Evolutionary conservation across 768 basidiomycete species (phyloP), one percentile per base, ranked within the genome.

Genomic region (Lentinus brumalis): DNA sequence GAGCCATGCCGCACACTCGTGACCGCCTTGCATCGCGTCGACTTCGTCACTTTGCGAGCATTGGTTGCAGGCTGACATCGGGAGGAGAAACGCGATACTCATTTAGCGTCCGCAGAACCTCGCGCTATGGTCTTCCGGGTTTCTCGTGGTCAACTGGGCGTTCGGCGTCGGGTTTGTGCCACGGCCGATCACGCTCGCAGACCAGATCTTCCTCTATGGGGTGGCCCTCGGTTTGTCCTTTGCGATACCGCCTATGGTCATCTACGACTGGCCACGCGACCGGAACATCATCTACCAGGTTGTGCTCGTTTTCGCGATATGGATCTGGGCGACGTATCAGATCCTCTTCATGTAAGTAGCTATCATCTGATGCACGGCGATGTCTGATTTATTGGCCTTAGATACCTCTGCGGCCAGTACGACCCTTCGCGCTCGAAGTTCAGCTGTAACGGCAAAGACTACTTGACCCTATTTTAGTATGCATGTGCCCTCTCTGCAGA

Each of bases 211-310:
- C 71, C 79, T 85, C 66, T 89, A 83, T 69, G 84, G 78, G 16
- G 62, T 89, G 64, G 81, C 84, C 3, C 85, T 90, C 2, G 71
- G 75, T 3, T 71, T 89, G 53, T 87, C 83, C 31, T 71, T 92
- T 21, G 88, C 87, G 1, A 74, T 92, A 39, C 70, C 85, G 31
- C 70, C 84, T 53, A 79, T 91, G 78, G 81, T 92, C 57, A 76
- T 87, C 56, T 87, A 83, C 67, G 87, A 94, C 76, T 86, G 84
- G 78, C 91, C 91, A 2, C 79, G 87, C 45, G 83, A 87, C 61
- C 79, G 82, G 18, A 77, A 77, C 14, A 71, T 76, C 31, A 71
- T 82, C 5, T 92, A 91, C 71, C 92, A 93, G 73, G 51, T 77
- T n/a, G 76, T 83, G 49, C 74, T 91, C 16, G 73, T 79, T 4